Evolutionary conservation across 225 moss, liverwort and hornwort genomes (phyloP).

Genomic region (Asterella californica): DNA sequence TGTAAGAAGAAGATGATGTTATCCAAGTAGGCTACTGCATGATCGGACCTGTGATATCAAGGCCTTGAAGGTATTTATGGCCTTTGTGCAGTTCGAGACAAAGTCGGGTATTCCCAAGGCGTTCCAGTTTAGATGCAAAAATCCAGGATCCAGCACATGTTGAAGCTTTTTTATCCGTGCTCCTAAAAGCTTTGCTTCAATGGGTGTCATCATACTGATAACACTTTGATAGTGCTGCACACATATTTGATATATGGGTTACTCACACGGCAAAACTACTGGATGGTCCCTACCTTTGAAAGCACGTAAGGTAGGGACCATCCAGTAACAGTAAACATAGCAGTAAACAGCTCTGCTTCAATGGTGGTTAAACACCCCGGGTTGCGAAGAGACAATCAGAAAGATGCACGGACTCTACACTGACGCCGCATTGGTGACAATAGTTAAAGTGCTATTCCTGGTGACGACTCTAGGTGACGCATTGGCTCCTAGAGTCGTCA

Average conservation of each 20-base stretch:
- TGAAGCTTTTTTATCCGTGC: conserved; percentile 48
- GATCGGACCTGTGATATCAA: conserved; percentile 51
- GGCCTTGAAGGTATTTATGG: conserved; percentile 63
- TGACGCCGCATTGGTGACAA: neutral
- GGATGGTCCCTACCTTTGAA: too few relatives aligned
- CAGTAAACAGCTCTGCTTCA: too few relatives aligned
- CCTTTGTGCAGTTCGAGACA: conserved; percentile 41
- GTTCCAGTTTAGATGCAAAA: conserved; percentile 85
- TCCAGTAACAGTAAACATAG: too few relatives aligned
- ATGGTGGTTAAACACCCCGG: too few relatives aligned
- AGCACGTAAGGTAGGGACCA: too few relatives aligned
- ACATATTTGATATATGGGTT: neutral
- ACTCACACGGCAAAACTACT: neutral
- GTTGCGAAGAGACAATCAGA: neutral
- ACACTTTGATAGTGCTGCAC: conserved; percentile 68
- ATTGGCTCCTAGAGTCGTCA: neutral
- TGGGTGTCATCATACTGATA: conserved; percentile 55
- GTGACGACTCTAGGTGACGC: neutral
- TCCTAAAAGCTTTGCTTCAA: conserved; percentile 53
- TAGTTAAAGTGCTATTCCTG: neutral
- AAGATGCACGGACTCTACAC: neutral
- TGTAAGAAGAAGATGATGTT: neutral
- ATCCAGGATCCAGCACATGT: conserved; percentile 72
- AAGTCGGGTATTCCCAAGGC: conserved; percentile 75
- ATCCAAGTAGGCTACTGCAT: neutral